A percentile compares a stretch with the other conserved stretches of the same genome.
Conservation (phyloP, 306 rosid species). For the Crataegus laevigata region DNA sequence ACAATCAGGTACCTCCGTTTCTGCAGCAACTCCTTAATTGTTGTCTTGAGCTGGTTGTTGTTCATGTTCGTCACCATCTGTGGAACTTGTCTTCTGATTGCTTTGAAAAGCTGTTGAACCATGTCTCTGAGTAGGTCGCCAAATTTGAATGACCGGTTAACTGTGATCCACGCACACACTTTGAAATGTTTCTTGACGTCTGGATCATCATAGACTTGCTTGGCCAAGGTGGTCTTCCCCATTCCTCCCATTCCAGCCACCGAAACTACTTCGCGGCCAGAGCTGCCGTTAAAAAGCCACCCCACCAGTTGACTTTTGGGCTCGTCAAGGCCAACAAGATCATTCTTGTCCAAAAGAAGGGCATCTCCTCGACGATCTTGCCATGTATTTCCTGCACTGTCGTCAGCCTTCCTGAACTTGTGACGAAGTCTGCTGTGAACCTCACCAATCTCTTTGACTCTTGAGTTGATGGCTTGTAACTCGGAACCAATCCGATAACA, state of each 20-base stretch:
- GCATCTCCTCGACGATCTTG: conserved; percentile 48
- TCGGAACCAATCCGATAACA: conserved; percentile 14
- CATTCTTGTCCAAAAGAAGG: conserved; percentile 48
- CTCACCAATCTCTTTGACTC: conserved; percentile 7
- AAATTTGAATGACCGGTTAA: conserved; percentile 33
- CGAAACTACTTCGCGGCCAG: conserved; percentile 35
- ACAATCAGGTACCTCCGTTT: conserved; percentile 47
- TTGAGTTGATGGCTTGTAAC: conserved; percentile 20
- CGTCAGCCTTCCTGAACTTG: conserved; percentile 14
- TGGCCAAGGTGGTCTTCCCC: conserved; percentile 65
- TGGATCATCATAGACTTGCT: conserved; percentile 57
- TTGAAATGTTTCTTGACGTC: conserved; percentile 43
- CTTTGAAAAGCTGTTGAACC: conserved; percentile 30
- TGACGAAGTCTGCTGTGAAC: conserved; percentile 21
- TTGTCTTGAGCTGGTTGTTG: conserved; percentile 26
- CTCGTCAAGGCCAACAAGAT: conserved; percentile 53
- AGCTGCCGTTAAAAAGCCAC: conserved; percentile 30
- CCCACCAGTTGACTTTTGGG: conserved; percentile 30
- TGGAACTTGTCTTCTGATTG: conserved; percentile 32
- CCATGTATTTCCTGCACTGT: conserved; percentile 27
- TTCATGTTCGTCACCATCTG: conserved; percentile 31
- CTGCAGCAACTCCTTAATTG: conserved; percentile 41
- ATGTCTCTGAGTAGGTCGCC: conserved; percentile 48
- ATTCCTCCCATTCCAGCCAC: conserved; percentile 58
- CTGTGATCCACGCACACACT: conserved; percentile 51